Percentiles rank a stretch among this genome's conserved stretches.
phyloP scores from a whole-genome alignment of 805 yeast species.

The Metschnikowia vanudenii region DNA sequence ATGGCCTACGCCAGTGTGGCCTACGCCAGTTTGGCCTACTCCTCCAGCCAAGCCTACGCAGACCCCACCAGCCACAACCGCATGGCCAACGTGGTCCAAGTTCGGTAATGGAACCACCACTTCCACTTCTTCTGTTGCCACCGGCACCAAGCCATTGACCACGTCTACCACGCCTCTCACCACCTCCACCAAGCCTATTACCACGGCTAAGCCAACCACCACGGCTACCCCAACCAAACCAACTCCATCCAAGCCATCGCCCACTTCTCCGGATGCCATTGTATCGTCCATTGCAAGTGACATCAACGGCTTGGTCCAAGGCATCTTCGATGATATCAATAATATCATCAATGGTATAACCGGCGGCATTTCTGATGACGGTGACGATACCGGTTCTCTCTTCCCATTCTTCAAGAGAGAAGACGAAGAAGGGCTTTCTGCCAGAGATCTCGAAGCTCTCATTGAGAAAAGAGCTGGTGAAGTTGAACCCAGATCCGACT shows the following conservation, averaged over 20 bases:
- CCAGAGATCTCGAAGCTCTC: no score
- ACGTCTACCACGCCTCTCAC: no score
- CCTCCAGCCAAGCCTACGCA: no score
- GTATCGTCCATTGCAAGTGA: slow-evolving; percentile 2
- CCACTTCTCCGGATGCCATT: not conserved
- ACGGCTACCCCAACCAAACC: slow-evolving; percentile 1
- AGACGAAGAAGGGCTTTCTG: not conserved
- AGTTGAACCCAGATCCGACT: no score
- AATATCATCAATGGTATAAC: not conserved
- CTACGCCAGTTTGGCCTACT: no score
- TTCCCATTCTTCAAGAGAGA: slow-evolving; percentile 8
- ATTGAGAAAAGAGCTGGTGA: no score
- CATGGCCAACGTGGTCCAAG: not conserved
- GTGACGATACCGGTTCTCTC: not conserved
- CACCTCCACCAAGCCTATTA: not conserved
- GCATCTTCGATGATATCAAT: slow-evolving; percentile 4
- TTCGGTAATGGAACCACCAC: slow-evolving; percentile 1
- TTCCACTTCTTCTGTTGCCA: not conserved
- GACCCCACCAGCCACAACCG: no score
- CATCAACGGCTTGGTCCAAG: slow-evolving; percentile 3
- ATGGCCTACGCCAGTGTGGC: no score
- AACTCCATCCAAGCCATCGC: not conserved
- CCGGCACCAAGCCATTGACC: no score
- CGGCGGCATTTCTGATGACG: not conserved
- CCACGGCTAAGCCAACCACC: not conserved